Base-by-base conservation (phyloP, 2,329 filamentous ascomycete species). In the Metarhizium guizhouense region DNA sequence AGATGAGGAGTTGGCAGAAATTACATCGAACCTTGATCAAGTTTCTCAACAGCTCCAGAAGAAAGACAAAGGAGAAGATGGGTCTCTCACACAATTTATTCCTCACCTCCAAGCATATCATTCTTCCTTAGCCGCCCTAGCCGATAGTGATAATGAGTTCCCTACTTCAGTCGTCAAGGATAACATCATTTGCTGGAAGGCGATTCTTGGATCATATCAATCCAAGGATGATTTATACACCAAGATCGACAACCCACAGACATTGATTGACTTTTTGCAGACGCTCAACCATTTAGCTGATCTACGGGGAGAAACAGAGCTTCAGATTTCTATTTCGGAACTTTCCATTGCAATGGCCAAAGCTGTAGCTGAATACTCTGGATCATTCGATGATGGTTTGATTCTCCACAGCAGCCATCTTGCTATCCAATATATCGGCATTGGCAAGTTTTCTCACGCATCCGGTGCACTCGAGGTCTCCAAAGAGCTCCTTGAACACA, bases 381-480 rank as follows among this genome's bases (percentile, higher is more conserved):
- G 67, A 7, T 63, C 68, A 6, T 65, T 62, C 8, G 61, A 63
- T 40, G 76, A 78, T 51, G 67, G 71, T 3, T 63, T 76, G n/a
- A 64, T 82, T 38, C 65, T 72, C 14, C 73, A 76, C 58, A 73
- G 76, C 43, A 75, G 75, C 20, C 68, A 73, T 6, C 70, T 84
- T 3, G 80, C 77, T 4, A 68, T 77, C 3, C 80, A 82, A 48
- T 79, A 82, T 59, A 71, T 80, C 18, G 75, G 70, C 34, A 72
- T 81, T n/a, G 81, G 81, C 4, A 75, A 76, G 51, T 78, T 75
- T 48, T 60, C 68, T 0, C 77, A 78, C 60, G 81, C 80, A 0
- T 75, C 76, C 43, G 68, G 73, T 57, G 66, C 74, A 0, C 76
- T 96, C 16, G 75, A 78, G 1, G 77, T 79, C 54, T 83, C 84